phyloP scores from a whole-genome alignment of 495 filamentous ascomycete genomes.

The Penicillium cinerascens region DNA sequence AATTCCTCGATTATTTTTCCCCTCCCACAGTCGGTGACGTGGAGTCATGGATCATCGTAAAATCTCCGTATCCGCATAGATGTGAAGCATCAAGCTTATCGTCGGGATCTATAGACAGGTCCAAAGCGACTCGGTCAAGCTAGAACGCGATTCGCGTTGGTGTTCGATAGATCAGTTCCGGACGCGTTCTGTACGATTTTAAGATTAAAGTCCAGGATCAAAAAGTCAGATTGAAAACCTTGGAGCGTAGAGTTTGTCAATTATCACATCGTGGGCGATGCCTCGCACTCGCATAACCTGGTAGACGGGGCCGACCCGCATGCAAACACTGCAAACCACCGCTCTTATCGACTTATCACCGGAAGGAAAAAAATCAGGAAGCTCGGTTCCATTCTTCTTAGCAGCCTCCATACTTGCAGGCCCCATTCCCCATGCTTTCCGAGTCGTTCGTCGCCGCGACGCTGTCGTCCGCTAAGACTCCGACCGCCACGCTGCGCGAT shows the following conservation, averaged over 20 bases:
- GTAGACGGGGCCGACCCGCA: neutral
- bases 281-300: slow-evolving; percentile 4
- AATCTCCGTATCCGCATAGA: neutral
- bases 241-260: slow-evolving; percentile 10
- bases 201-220: neutral
- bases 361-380: slow-evolving; percentile 27
- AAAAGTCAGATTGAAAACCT: neutral
- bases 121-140: neutral
- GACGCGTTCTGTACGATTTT: slow-evolving; percentile 2
- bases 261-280: slow-evolving; percentile 13
- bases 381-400: slow-evolving; percentile 1
- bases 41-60: neutral
- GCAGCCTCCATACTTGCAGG: slow-evolving; percentile 16
- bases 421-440: slow-evolving; percentile 62
- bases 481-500: slow-evolving; percentile 66
- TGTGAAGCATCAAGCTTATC: neutral
- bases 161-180: neutral
- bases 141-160: neutral
- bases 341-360: slow-evolving; percentile 30
- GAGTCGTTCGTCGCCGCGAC: slow-evolving; percentile 79
- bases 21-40: neutral
- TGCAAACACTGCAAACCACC: slow-evolving; percentile 42
- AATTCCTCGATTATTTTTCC: neutral
- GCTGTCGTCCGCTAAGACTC: slow-evolving; percentile 57
- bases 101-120: slow-evolving; percentile 5